A percentile compares a stretch with the other conserved stretches of the same genome.
Evolutionary conservation across 2,329 filamentous ascomycete species (phyloP).

Genomic region (Ceratocystis papillata): DNA sequence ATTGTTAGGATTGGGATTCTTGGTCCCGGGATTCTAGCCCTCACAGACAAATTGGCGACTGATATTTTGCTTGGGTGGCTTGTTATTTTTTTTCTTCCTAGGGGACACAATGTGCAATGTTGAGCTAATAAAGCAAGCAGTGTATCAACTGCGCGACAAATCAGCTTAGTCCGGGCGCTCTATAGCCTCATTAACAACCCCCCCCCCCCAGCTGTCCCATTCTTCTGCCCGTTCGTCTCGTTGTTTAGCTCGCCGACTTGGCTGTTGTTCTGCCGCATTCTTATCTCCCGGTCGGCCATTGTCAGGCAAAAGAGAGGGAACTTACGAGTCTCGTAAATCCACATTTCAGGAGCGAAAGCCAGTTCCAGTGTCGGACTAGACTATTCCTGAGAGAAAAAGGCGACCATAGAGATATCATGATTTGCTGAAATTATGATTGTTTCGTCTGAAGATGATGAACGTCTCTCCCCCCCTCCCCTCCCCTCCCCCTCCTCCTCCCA

Average conservation of each 20-base stretch:
- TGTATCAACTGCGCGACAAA: conserved; percentile 7
- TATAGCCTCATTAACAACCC: too few species aligned
- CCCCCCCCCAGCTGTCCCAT: too few species aligned
- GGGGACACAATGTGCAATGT: not conserved
- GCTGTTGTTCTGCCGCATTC: too few species aligned
- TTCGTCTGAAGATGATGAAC: conserved; percentile 10
- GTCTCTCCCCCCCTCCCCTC: not conserved
- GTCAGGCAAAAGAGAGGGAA: not conserved
- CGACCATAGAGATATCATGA: not conserved
- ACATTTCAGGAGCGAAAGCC: not conserved
- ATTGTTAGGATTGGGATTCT: too few species aligned
- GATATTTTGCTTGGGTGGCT: not conserved
- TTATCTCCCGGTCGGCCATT: too few species aligned
- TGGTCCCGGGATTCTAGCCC: too few species aligned
- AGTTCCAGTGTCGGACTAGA: not conserved
- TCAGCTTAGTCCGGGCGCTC: not conserved
- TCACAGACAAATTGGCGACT: too few species aligned
- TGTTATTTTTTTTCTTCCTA: not conserved
- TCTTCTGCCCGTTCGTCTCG: too few species aligned
- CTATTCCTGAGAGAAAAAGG: not conserved
- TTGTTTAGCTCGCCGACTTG: too few species aligned
- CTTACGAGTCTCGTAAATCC: not conserved
- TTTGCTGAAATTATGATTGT: conserved; percentile 7
- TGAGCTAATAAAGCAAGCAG: not conserved
- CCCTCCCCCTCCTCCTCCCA: not conserved